Base-by-base conservation (phyloP, 805 yeast genomes). In the Candida bentonensis region DNA sequence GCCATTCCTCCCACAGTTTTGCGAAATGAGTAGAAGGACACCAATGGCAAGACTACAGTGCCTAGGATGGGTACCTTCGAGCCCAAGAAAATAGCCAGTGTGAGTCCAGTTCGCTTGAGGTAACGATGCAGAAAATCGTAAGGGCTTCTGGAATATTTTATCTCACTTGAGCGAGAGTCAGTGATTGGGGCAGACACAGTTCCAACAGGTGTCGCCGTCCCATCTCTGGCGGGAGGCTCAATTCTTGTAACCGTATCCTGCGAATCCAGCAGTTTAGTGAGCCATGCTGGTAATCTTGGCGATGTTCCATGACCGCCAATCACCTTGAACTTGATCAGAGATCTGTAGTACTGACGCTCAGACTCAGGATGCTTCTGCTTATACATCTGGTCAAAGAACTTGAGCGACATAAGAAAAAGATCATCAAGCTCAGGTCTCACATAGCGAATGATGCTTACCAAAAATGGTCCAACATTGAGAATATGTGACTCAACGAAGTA, bases 1-100 rank as follows among this genome's bases (percentile, higher is more conserved):
- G 73, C 60, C 2, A 67, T 51, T 0, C 73, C 58, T 1, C 82
- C 81, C 17, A 73, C 60, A 21, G 65, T 64, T 39, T 59, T 61
- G 49, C 68, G 59, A 46, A 75, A 65, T 3, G 63, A 62, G 46
- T 63, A 64, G 51, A 73, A 72, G 3, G 76, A 63, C 11, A 64
- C 53, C 0, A 64, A 45, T 1, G 76, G 71, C 15, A 73, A 53
- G 3, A 69, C 59, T 17, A 70, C 46, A 2, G 60, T 45, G 1
- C 76, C 77, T 15, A 70, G 46, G 21, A 58, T 55, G 1, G 80
- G 76, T 4, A 68, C 45, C 44, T 55, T 54, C 5, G 69, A 58
- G n/a, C 66, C 45, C 2, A 57, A 22, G 44, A 61, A 67, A 13
- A 69, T 47, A 7, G 54, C 49, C 15, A 66, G 44, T 23, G 66